Base-by-base conservation (phyloP, 228 moss, liverwort and hornwort genomes). In the Sphagnum magellanicum region DNA sequence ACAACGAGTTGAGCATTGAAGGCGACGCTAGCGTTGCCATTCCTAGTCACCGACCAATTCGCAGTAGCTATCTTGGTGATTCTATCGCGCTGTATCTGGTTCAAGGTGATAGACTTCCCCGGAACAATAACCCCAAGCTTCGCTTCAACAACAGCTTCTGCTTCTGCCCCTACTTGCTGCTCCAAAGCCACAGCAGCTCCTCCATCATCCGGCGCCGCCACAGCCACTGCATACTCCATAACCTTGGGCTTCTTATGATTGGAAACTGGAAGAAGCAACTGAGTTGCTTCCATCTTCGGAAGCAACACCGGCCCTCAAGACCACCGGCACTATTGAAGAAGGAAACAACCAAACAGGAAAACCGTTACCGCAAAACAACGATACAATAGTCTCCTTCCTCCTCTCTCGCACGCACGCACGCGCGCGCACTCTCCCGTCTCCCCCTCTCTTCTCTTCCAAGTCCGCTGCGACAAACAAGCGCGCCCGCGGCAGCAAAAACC, bases 1-100 rank as follows among this genome's bases (percentile, higher is more conserved):
- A 80, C 87, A 48, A 93, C 94, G 6, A 93, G 86, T 9, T 77
- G 83, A 6, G 89, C 61, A 74, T 93, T 85, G 65, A 98, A 93
- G 13, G 63, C 52, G 16, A 81, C 73, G 9, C 68, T 77, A 5
- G 78, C 50, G 10, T 53, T 67, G 48, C 70, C 63, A 15, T 63
- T 74, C 50, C 73, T 69, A 49, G 77, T 64, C 5, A 83, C 79
- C 8, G 84, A 77, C 88, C 88, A 88, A 67, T 88, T 79, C 13
- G 79, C 77, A 60, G 78, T 79, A 46, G 84, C 87, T 49, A 84
- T 79, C 66, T 63, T 76, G 5, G 84, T 87, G 51, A 84, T 77
- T 60, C 77, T 81, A 67, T 87, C 87, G 52, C 87, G 71, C 67
- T 83, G 83, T 58, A 87, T 83, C 76, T 87, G 83, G 61, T 79